Percentiles rank a stretch among this genome's conserved stretches.
phyloP scores from a whole-genome alignment of 2,329 filamentous ascomycete genomes.

The Ilyonectria sp. region DNA sequence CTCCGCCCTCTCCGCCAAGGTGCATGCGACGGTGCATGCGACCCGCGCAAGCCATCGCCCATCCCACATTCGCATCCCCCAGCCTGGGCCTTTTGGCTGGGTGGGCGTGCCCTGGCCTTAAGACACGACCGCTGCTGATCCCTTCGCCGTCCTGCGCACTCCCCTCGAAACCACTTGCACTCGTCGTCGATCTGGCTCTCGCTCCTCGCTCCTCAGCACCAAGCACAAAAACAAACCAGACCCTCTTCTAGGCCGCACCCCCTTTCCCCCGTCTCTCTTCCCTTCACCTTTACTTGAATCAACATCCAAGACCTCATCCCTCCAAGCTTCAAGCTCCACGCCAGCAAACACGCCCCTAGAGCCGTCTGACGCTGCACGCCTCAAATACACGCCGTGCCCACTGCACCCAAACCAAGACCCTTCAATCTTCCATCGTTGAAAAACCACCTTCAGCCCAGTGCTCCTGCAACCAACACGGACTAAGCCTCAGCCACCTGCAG shows the following conservation, averaged over 20 bases:
- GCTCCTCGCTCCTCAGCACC: constrained; percentile 2
- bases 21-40: constrained; percentile 21
- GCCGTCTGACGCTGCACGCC: constrained; percentile 5
- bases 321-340: constrained; percentile 8
- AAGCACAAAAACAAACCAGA: constrained; percentile 7
- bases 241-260: constrained; percentile 3
- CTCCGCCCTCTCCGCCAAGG: constrained; percentile 34
- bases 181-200: constrained; percentile 18
- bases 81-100: constrained; percentile 22
- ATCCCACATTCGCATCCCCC: constrained; percentile 12
- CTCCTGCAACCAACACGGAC: constrained; percentile 39
- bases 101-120: constrained; percentile 22
- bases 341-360: background rate
- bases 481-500: constrained; percentile 49
- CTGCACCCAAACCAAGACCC: constrained; percentile 26
- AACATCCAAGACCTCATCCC: background rate
- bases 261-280: constrained; percentile 12
- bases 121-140: constrained; percentile 31
- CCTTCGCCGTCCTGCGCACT: constrained; percentile 22
- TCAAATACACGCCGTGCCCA: constrained; percentile 17
- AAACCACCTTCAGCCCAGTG: constrained; percentile 32
- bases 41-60: constrained; percentile 21
- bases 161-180: constrained; percentile 15
- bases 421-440: constrained; percentile 35
- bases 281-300: constrained; percentile 1